Base-by-base conservation (phyloP, 768 basidiomycete species). In the Boletus reticulatus region DNA sequence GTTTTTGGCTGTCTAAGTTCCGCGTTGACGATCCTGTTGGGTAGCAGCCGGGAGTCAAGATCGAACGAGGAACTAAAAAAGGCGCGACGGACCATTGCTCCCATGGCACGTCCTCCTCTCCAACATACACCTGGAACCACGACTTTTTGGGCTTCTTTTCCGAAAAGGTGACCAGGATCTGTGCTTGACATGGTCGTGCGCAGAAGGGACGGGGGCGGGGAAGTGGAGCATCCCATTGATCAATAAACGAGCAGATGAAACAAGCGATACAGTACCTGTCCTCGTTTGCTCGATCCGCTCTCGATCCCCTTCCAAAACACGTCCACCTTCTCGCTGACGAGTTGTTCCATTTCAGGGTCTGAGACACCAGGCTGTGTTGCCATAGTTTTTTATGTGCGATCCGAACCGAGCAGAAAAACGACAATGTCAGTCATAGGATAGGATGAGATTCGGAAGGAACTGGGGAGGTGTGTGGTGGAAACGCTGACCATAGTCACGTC, bases 41-140 rank as follows among this genome's bases (percentile, higher is more conserved):
- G 16, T 8, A 6, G 4, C 8, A 12, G 19, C n/a, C 38, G 27
- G 10, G 10, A 3, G 4, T 34, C 32, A 38, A 32, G 38, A 27
- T 24, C 16, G 36, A 24, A 51, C 4, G 43, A 51, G 38, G 31
- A 39, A 46, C 36, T 22, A 22, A 22, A n/a, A 14, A 36, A 19
- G 22, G 14, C 43, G 22, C 6, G 24, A 61, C 75, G 7, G 13
- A 89, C 91, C 91, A 93, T 71, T 89, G 84, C 67, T 93, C 92
- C 91, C 91, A 93, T 50, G 89, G 84, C 14, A 92, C 82, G 24
- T 92, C 89, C 66, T 93, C 91, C 72, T 93, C 88, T 2, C 80
- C 85, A 61, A 79, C 76, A 39, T 84, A 84, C 12, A 82, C 81
- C 49, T 80, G 80, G 62, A 91, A 89, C 90, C 90, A 92, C 16